Conservation (phyloP, 768 basidiomycete genomes). For the Chiua virens region DNA sequence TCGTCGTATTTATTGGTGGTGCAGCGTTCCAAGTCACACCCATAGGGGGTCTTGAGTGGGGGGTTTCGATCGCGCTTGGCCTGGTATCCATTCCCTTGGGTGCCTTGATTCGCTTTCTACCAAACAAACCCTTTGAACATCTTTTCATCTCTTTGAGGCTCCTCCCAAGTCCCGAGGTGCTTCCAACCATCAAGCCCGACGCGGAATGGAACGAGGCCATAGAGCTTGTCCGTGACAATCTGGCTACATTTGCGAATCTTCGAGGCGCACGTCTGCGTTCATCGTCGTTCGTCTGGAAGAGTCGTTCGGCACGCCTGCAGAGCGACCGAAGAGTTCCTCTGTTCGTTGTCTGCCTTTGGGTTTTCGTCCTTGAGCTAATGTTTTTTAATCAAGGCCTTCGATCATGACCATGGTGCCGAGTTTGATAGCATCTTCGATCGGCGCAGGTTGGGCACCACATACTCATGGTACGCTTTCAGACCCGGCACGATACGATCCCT, state of each 20-base stretch:
- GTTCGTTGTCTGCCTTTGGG: constrained; percentile 39
- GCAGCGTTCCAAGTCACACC: constrained; percentile 86
- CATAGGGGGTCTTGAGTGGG: constrained; percentile 88
- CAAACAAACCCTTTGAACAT: constrained; percentile 75
- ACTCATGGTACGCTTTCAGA: constrained; percentile 62
- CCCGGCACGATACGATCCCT: constrained; percentile 75
- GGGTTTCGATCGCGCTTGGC: constrained; percentile 86
- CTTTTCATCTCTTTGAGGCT: constrained; percentile 56
- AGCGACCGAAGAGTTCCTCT: constrained; percentile 45
- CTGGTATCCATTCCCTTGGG: constrained; percentile 87
- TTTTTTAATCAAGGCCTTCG: constrained; percentile 52
- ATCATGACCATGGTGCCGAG: constrained; percentile 78
- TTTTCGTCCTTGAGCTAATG: constrained; percentile 10
- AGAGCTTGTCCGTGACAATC: constrained; percentile 80
- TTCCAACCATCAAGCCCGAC: constrained; percentile 65
- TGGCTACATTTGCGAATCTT: constrained; percentile 75
- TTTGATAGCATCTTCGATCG: constrained; percentile 70
- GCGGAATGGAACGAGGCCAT: constrained; percentile 78
- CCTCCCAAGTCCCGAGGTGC: constrained; percentile 56
- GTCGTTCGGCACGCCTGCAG: constrained; percentile 60
- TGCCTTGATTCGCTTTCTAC: constrained; percentile 73
- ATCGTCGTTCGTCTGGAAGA: constrained; percentile 83
- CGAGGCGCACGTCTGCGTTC: constrained; percentile 88
- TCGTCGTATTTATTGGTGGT: constrained; percentile 91
- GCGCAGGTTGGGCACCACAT: constrained; percentile 62